Base-by-base conservation (phyloP, 192 early-diverging fungal genomes). In the Kappamyces sp. region DNA sequence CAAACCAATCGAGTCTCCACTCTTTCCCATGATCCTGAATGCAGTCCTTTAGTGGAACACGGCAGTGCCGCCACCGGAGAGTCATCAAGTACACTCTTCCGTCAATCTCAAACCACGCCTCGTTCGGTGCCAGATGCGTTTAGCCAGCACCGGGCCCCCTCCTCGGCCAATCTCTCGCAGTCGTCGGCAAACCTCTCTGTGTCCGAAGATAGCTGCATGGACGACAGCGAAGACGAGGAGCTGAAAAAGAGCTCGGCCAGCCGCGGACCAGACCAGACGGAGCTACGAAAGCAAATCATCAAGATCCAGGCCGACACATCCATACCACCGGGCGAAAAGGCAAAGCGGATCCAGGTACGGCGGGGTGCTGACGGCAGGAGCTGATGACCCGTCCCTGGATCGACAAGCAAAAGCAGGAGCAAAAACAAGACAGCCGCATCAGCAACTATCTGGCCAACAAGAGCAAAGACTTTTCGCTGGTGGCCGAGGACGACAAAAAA, bases 271-370 rank as follows among this genome's bases (percentile, higher is more conserved):
- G 15, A 33, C 46, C 79, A 81, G 61, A 35, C 55, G 32, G 68
- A 82, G 34, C 44, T 90, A 60, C 62, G 87, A 47, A 76, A 72
- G 47, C 83, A 76, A 58, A 90, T 90, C 54, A 69, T 85, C 40
- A 70, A 64, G 2, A 89, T 89, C 50, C 87, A 87, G 59, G 35
- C 53, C 32, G 73, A 89, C 59, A 50, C 61, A 8, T 13, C 52
- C 8, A 61, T 87, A 7, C 40, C 66, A 31, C 62, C 76, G 39
- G 66, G 65, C n/a, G 79, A 85, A 41, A 90, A 90, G 59, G 83
- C 87, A 8, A 73, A 69, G 60, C 68, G 70, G 54, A 86, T 90
- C n/a, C 88, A 90, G 78, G 86, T 86, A 70, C 5, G 41, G 9
- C 3, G 3, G 62, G 50, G 51, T 50, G 63, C 49, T 41, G 61